Evolutionary conservation across 1,284 basidiomycete genomes (phyloP).

Genomic region (Inonotus hispidus): DNA sequence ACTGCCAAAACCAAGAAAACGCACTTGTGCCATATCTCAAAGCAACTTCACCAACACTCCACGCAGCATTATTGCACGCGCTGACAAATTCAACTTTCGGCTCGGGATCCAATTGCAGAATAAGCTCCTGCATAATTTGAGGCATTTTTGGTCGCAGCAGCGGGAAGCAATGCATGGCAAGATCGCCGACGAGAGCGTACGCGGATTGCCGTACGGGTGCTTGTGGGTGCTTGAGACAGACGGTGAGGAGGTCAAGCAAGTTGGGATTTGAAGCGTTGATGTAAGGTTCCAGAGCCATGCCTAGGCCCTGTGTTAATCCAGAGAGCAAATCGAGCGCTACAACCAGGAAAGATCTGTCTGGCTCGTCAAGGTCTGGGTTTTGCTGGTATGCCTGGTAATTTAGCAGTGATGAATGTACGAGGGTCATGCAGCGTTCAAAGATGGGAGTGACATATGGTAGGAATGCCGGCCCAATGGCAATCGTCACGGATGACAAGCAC

Average conservation of each 20-base stretch:
- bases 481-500: slow-evolving; percentile 97
- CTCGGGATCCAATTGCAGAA: slow-evolving; percentile 86
- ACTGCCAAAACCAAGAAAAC: slow-evolving; percentile 23
- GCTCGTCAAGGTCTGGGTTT: slow-evolving; percentile 85
- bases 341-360: slow-evolving; percentile 94
- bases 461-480: slow-evolving; percentile 93
- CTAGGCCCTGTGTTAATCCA: slow-evolving; percentile 92
- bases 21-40: slow-evolving; percentile 75
- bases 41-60: slow-evolving; percentile 98
- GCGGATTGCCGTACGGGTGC: slow-evolving; percentile 94
- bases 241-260: slow-evolving; percentile 72
- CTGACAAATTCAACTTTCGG: slow-evolving; percentile 90
- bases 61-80: slow-evolving; percentile 99
- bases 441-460: slow-evolving; percentile 86
- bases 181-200: slow-evolving; percentile 95
- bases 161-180: slow-evolving; percentile 93
- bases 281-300: slow-evolving; percentile 67
- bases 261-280: slow-evolving; percentile 69
- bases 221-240: slow-evolving; percentile 92
- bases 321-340: slow-evolving; percentile 95
- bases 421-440: slow-evolving; percentile 85
- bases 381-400: slow-evolving; percentile 82
- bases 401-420: slow-evolving; percentile 79
- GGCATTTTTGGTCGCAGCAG: slow-evolving; percentile 83
- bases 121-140: slow-evolving; percentile 86